Percentiles rank a stretch among this genome's conserved stretches.
Conservation (phyloP, 2,329 filamentous ascomycete genomes). For the Aspergillus brunneoviolaceus region DNA sequence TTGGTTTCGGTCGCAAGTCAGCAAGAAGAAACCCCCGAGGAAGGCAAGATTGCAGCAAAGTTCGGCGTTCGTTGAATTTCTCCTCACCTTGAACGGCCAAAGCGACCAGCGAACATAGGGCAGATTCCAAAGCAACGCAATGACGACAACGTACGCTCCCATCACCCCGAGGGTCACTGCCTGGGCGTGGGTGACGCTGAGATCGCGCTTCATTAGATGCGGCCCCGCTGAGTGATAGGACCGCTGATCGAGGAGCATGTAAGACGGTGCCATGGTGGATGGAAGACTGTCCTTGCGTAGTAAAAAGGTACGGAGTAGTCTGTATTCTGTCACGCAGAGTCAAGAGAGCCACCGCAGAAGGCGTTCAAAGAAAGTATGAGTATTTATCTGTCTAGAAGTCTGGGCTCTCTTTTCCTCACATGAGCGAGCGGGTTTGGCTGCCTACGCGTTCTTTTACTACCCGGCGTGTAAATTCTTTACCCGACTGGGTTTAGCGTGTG, state of each 20-base stretch:
- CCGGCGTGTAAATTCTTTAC: slow-evolving; percentile 20
- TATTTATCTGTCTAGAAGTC: not conserved
- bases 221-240: slow-evolving; percentile 23
- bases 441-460: slow-evolving; percentile 18
- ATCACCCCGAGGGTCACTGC: slow-evolving; percentile 70
- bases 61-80: not conserved
- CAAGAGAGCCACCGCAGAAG: too few relatives aligned
- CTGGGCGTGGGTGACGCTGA: slow-evolving; percentile 67
- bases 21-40: not conserved
- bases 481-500: slow-evolving; percentile 14
- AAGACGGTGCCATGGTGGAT: slow-evolving; percentile 30
- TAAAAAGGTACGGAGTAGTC: not conserved
- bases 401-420: not conserved
- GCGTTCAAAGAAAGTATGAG: not conserved
- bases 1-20: not conserved
- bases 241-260: slow-evolving; percentile 22
- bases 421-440: slow-evolving; percentile 12
- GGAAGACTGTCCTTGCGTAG: not conserved
- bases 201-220: slow-evolving; percentile 51
- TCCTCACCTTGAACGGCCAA: slow-evolving; percentile 74
- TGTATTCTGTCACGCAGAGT: not conserved
- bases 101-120: slow-evolving; percentile 72
- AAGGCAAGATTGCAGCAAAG: too few relatives aligned
- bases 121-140: slow-evolving; percentile 76
- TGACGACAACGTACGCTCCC: slow-evolving; percentile 68